phyloP scores from a whole-genome alignment of 169 alveolate species.

The Eimeria necatrix region DNA sequence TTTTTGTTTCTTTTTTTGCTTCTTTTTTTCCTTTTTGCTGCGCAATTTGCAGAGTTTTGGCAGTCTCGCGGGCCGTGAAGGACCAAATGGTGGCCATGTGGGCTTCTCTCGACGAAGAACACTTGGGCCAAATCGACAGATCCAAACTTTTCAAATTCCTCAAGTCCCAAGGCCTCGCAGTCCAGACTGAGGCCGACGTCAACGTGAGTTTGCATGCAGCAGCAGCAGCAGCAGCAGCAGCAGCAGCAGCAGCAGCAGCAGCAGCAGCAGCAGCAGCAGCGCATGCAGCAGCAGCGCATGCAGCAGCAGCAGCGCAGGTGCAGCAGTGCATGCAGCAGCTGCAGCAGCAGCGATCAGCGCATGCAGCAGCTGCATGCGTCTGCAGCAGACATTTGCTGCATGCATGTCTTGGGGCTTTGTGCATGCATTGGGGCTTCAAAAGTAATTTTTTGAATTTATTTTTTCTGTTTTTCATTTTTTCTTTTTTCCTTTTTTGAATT shows the following conservation, averaged over 20 bases:
- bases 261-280: neutral
- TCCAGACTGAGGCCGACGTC: slow-evolving; percentile 83
- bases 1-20: neutral
- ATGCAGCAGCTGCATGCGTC: slow-evolving; percentile 43
- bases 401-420: slow-evolving; percentile 27
- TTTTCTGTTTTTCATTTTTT: neutral
- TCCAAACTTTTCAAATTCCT: slow-evolving; percentile 83
- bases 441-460: neutral
- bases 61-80: slow-evolving; percentile 46
- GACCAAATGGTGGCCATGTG: slow-evolving; percentile 84
- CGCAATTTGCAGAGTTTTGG: neutral
- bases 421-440: neutral
- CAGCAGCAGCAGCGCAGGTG: neutral
- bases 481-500: neutral
- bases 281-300: neutral
- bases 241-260: slow-evolving; percentile 4
- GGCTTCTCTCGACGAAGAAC: slow-evolving; percentile 86
- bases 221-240: slow-evolving; percentile 51
- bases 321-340: slow-evolving; percentile 6
- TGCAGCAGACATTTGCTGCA: slow-evolving; percentile 63
- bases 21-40: neutral
- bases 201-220: slow-evolving; percentile 70
- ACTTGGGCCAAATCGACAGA: slow-evolving; percentile 83
- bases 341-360: slow-evolving; percentile 38
- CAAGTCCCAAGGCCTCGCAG: slow-evolving; percentile 84